These are phyloP conservation scores for Hypoxylon sp. DNA, from an alignment of 2,329 filamentous ascomycete species.

Conservation along the genomic window DNA sequence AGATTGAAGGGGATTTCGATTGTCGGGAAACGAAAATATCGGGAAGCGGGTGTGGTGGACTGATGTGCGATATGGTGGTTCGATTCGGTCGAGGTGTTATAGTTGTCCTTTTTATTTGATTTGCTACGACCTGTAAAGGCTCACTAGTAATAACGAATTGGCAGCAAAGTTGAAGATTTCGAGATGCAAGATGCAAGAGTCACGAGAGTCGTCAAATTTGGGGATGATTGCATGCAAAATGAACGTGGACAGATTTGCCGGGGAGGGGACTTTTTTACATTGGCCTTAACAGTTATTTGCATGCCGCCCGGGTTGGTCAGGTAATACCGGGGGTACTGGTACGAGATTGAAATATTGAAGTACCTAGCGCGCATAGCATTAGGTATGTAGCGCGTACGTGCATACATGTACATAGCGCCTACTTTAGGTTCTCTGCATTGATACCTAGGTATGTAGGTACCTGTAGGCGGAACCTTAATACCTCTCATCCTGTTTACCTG, in stretches of 20 bases:
- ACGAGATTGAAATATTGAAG: constrained; percentile 17
- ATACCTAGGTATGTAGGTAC: constrained; percentile 12
- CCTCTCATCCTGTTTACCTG: too few relatives aligned
- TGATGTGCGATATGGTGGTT: neutral
- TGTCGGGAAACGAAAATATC: constrained; percentile 11
- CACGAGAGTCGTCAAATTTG: constrained; percentile 24
- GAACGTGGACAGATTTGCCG: constrained; percentile 36
- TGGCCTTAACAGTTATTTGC: constrained; percentile 7
- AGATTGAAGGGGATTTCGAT: constrained; percentile 1
- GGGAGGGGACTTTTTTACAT: constrained; percentile 37
- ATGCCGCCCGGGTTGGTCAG: neutral
- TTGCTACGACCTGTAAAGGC: neutral
- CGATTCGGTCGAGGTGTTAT: neutral
- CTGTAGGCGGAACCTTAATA: neutral
- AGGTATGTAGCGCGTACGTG: neutral
- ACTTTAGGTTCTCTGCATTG: constrained; percentile 11
- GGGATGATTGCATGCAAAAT: constrained; percentile 38
- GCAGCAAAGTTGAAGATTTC: constrained; percentile 2
- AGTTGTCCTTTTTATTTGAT: neutral
- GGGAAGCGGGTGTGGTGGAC: neutral
- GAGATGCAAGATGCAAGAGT: constrained; percentile 21
- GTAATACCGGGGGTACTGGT: constrained; percentile 7
- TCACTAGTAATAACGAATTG: neutral
- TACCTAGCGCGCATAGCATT: too few relatives aligned
- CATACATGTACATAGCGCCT: constrained; percentile 8